Evolutionary conservation across 352 stramenopile genomes (phyloP).

Genomic region (Stephanocyclus meneghinianus): DNA sequence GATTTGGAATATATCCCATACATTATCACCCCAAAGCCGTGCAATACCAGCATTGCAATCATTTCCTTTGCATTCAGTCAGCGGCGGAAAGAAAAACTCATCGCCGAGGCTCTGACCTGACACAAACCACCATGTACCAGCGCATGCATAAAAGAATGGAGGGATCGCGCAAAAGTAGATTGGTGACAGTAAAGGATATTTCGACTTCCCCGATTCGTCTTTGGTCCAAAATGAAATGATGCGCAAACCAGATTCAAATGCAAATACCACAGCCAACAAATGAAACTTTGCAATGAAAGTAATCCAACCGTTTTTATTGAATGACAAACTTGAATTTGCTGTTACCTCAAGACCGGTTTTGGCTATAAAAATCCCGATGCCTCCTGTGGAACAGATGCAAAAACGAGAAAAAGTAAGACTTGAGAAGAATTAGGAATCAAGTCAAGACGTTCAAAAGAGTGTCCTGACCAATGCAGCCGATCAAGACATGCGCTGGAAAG

Average conservation of each 20-base stretch:
- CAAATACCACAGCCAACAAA: conserved; percentile 54
- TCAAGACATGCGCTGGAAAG: conserved; percentile 91
- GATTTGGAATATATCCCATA: conserved; percentile 65
- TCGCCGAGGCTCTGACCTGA: conserved; percentile 18
- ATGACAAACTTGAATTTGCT: conserved; percentile 47
- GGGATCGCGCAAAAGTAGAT: conserved; percentile 59
- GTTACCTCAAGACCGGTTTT: conserved; percentile 61
- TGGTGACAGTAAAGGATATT: conserved; percentile 60
- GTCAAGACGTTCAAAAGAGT: neutral
- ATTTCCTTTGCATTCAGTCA: conserved; percentile 1
- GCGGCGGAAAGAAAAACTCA: conserved; percentile 73
- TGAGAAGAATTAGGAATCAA: neutral
- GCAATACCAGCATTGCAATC: conserved; percentile 1
- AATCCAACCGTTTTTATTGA: conserved; percentile 8
- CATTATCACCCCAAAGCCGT: conserved; percentile 38
- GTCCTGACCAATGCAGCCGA: conserved; percentile 84
- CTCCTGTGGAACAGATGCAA: conserved; percentile 16
- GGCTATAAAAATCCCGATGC: conserved; percentile 61
- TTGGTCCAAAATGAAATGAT: conserved; percentile 47
- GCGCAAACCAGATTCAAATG: conserved; percentile 65
- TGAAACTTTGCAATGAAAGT: conserved; percentile 33
- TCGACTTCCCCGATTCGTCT: conserved; percentile 50
- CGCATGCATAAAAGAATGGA: conserved; percentile 45
- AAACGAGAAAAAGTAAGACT: neutral
- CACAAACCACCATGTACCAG: conserved; percentile 30